Base-by-base conservation (phyloP, 768 basidiomycete genomes). In the Trichaptum fuscoviolaceum region DNA sequence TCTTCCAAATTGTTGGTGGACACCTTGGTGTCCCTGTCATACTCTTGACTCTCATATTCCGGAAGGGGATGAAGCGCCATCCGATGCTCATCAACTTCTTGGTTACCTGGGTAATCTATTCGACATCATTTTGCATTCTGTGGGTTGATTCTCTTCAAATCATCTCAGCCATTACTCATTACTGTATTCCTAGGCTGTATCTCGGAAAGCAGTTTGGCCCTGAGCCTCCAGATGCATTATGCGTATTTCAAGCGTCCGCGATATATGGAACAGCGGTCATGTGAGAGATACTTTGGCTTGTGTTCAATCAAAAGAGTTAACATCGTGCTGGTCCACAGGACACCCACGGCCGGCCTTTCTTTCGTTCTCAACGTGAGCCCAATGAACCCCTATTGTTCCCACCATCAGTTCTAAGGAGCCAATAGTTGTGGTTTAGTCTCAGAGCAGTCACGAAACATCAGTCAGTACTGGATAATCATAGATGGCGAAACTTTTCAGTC, bases 11-110 rank as follows among this genome's bases (percentile, higher is more conserved):
- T 58, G 64, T 65, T 12, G 74, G 70, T 6, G 73, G 58, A 65
- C 57, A 23, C 2, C 23, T 68, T 17, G 66, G 63, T 58, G 57
- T 59, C 12, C 67, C 65, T 15, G 62, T 66, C 26, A 30, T 66
- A 7, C 24, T 65, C 52, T 63, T 42, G 60, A 25, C 57, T 69
- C 17, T 71, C 70, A 34, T 67, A 63, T 7, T 70, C 69, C 6
- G 78, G 63, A 82, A 77, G 69, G 78, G 76, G 57, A 72, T 81
- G 34, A 73, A 75, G 42, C 81, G 83, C 64, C 84, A 82, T 64
- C 82, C 85, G 0, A 81, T 82, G 0, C 77, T 87, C 69, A 73
- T 87, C 67, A 87, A 87, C 67, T 83, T 87, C 67, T 87, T 84
- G 66, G 64, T 83, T 20, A 79, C 82, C 59, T 85, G 84, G 84